A percentile compares a stretch with the other conserved stretches of the same genome.
Conservation (phyloP, 2,329 filamentous ascomycete species). For the Penicillium sp. region DNA sequence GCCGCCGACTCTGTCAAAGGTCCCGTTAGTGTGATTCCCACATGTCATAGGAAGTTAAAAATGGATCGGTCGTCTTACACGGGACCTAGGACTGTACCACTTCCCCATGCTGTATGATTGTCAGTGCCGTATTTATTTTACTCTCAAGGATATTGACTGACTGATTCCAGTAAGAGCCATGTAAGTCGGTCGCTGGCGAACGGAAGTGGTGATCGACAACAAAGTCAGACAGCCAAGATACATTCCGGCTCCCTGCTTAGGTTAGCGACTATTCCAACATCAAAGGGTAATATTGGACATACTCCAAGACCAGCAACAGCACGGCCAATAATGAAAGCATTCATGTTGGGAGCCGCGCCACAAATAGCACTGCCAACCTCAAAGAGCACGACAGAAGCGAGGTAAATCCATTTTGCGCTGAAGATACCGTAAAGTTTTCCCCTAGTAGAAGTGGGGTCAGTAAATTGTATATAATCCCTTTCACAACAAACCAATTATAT, state of each 20-base stretch:
- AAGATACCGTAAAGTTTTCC: slow-evolving; percentile 45
- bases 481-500: neutral
- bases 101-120: slow-evolving; percentile 10
- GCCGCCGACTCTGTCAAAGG: slow-evolving; percentile 32
- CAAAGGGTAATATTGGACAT: neutral
- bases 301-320: slow-evolving; percentile 40
- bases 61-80: slow-evolving; percentile 16
- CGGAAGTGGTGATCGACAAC: slow-evolving; percentile 17
- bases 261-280: neutral
- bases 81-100: slow-evolving; percentile 34
- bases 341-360: slow-evolving; percentile 47
- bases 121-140: neutral
- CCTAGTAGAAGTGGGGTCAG: slow-evolving; percentile 28
- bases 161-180: slow-evolving; percentile 34
- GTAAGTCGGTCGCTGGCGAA: slow-evolving; percentile 30
- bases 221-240: slow-evolving; percentile 35
- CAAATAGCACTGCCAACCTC: slow-evolving; percentile 40
- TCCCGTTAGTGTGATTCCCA: neutral
- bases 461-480: neutral
- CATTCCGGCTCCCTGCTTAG: slow-evolving; percentile 28
- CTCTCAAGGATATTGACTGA: neutral
- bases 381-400: slow-evolving; percentile 31
- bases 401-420: slow-evolving; percentile 47
- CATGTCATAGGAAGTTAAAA: neutral
- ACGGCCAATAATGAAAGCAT: slow-evolving; percentile 48